Conservation (phyloP, 2,329 filamentous ascomycete species). For the Fusarium luffae region DNA sequence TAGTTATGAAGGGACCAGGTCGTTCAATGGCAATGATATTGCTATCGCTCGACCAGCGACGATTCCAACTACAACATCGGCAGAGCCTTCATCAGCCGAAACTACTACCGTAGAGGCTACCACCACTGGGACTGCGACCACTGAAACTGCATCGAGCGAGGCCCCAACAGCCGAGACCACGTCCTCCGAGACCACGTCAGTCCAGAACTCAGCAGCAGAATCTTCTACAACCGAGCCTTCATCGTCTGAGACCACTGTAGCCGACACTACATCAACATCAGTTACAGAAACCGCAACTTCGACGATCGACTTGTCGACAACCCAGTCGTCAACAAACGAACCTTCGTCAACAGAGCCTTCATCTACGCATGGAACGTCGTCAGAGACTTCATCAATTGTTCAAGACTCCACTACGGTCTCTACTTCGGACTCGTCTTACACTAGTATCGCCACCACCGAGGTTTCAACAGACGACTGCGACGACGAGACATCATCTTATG, state of each 20-base stretch:
- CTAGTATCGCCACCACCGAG: neutral
- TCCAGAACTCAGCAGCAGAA: neutral
- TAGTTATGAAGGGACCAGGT: rapidly evolving
- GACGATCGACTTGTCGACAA: neutral
- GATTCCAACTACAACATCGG: neutral
- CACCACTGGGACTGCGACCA: no score
- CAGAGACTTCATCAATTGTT: neutral
- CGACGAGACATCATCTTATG: neutral
- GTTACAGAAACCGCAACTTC: neutral
- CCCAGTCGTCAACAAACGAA: neutral
- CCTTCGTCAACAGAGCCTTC: neutral
- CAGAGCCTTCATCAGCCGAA: neutral
- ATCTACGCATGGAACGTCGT: rapidly evolving
- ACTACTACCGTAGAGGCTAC: neutral
- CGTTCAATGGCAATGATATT: neutral
- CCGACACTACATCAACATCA: neutral
- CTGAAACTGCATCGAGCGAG: neutral
- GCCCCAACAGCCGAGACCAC: neutral
- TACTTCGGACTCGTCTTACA: neutral
- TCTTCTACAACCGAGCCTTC: no score
- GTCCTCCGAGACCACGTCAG: neutral
- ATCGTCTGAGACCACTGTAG: no score
- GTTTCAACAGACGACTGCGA: neutral
- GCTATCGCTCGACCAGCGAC: neutral
- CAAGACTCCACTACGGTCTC: neutral